Conservation (phyloP, 1,284 basidiomycete genomes). For the Wolfiporia cocos region DNA sequence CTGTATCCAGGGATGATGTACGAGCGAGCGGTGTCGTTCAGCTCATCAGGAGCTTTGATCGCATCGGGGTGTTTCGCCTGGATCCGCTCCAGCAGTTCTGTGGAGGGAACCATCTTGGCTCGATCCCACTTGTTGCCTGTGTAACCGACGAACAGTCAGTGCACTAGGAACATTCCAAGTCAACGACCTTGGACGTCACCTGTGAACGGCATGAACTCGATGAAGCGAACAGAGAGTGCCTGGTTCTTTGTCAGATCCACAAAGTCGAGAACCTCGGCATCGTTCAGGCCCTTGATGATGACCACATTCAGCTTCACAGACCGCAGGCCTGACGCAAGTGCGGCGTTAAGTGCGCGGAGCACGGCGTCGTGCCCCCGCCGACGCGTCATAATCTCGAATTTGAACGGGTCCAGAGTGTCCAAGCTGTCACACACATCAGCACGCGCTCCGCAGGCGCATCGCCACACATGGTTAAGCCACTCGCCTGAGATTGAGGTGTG, state of each 20-base stretch:
- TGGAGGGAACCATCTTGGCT: conserved; percentile 73
- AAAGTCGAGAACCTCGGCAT: conserved; percentile 73
- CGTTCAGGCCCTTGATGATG: conserved; percentile 77
- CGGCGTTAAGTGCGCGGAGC: conserved; percentile 59
- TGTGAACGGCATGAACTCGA: conserved; percentile 92
- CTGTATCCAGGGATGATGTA: conserved; percentile 69
- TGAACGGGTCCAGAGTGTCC: conserved; percentile 84
- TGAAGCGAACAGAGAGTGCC: conserved; percentile 74
- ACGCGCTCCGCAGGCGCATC: too few species aligned
- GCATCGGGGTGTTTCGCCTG: conserved; percentile 40
- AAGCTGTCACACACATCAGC: conserved; percentile 38
- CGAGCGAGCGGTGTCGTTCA: conserved; percentile 78
- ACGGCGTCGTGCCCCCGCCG: conserved; percentile 73
- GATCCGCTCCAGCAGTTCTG: conserved; percentile 51
- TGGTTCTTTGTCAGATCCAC: conserved; percentile 67
- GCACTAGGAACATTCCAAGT: conserved; percentile 1
- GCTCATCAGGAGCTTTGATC: conserved; percentile 52
- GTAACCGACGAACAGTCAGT: conserved; percentile 1
- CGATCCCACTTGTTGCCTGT: conserved; percentile 84
- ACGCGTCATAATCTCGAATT: conserved; percentile 84
- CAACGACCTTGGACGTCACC: conserved; percentile 32
- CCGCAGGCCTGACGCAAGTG: conserved; percentile 45
- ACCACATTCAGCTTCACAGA: conserved; percentile 82
- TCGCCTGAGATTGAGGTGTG: conserved; percentile 76
- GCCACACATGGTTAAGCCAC: too few species aligned